These are phyloP conservation scores for Candida tammaniensis DNA, from an alignment of 805 yeast species.

Conservation along the genomic window DNA sequence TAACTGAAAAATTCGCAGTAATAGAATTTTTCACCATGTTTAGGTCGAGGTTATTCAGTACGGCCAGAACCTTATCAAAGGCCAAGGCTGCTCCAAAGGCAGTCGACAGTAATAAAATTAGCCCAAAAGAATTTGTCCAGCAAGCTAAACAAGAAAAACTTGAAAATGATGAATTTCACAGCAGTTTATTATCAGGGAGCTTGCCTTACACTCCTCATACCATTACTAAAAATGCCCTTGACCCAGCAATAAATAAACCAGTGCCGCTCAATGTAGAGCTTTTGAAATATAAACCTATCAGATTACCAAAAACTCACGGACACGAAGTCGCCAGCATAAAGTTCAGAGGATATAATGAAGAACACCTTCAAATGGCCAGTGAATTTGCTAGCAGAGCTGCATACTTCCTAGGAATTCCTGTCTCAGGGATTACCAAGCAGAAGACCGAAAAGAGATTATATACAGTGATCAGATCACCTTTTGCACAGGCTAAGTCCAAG, in stretches of 20 bases:
- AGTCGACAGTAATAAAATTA: background rate
- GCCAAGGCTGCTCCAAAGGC: background rate
- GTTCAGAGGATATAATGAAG: slow-evolving; percentile 67
- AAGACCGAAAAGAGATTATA: slow-evolving; percentile 74
- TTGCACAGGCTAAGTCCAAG: slow-evolving; percentile 90
- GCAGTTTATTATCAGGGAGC: slow-evolving; percentile 24
- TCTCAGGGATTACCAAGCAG: slow-evolving; percentile 70
- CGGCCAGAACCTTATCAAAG: background rate
- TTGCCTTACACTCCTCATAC: slow-evolving; percentile 31
- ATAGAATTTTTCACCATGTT: slow-evolving; percentile 5
- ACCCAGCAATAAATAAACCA: slow-evolving; percentile 42
- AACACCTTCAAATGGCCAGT: slow-evolving; percentile 68
- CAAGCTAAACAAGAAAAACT: slow-evolving; percentile 22
- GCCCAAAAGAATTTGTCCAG: slow-evolving; percentile 33
- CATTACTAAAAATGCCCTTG: slow-evolving; percentile 19
- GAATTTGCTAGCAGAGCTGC: slow-evolving; percentile 92
- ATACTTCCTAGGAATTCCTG: slow-evolving; percentile 84
- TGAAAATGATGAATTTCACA: slow-evolving; percentile 26
- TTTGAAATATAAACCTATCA: slow-evolving; percentile 76
- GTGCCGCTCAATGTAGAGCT: slow-evolving; percentile 84
- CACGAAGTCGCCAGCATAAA: slow-evolving; percentile 75
- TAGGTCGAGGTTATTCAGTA: slow-evolving; percentile 4
- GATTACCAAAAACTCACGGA: slow-evolving; percentile 64
- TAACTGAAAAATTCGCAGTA: background rate
- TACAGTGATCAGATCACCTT: slow-evolving; percentile 92